Percentiles rank a stretch among this genome's conserved stretches.
Conservation (phyloP, 1,284 basidiomycete genomes). For the Vanrija pseudolonga region DNA sequence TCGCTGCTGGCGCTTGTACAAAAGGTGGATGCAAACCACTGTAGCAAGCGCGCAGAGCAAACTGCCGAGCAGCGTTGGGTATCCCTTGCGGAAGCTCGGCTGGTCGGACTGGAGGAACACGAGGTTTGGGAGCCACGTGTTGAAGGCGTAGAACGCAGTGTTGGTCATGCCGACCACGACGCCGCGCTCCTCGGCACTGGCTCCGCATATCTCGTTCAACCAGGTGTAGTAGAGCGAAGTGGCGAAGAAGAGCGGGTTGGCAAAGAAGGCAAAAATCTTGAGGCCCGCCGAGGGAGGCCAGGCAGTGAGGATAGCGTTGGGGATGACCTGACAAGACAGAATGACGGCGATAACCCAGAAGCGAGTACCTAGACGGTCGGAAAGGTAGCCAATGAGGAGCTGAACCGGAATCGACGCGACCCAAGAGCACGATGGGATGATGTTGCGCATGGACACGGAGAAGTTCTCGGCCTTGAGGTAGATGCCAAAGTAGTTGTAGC, state of each 20-base stretch:
- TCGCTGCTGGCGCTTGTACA: constrained; percentile 1
- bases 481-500: constrained; percentile 16
- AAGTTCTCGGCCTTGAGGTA: constrained; percentile 15
- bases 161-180: constrained; percentile 10
- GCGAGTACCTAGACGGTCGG: constrained; percentile 7
- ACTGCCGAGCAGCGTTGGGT: constrained; percentile 6
- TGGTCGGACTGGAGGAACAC: constrained; percentile 15
- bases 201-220: constrained; percentile 13
- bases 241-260: constrained; percentile 1
- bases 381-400: constrained; percentile 8
- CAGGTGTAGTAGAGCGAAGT: constrained; percentile 10
- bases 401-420: constrained; percentile 3
- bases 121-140: constrained; percentile 11
- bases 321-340: neutral
- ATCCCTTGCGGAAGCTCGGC: constrained; percentile 15
- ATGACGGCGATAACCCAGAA: constrained; percentile 1
- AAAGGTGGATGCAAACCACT: neutral
- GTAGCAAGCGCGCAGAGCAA: constrained; percentile 5
- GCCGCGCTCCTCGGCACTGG: constrained; percentile 11
- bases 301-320: constrained; percentile 4
- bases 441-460: constrained; percentile 12
- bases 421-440: constrained; percentile 10
- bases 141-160: constrained; percentile 11
- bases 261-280: too few species aligned
- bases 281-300: constrained; percentile 4